A percentile compares a stretch with the other conserved stretches of the same genome.
phyloP scores from a whole-genome alignment of 305 asterid genomes.

The Rubia tinctorum region DNA sequence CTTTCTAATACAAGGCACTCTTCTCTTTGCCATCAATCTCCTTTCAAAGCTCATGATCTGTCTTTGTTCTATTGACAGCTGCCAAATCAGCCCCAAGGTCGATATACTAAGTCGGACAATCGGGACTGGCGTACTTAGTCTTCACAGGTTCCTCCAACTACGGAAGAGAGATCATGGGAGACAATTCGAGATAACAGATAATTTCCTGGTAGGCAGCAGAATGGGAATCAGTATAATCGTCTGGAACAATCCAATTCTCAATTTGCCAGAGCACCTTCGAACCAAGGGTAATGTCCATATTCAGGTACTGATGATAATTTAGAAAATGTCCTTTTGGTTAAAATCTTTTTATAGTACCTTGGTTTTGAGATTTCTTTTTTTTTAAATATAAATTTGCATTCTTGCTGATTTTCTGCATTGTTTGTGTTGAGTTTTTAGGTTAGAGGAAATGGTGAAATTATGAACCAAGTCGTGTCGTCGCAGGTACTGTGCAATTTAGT shows the following conservation, averaged over 20 bases:
- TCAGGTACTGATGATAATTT: conserved; percentile 1
- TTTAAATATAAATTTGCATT: background rate
- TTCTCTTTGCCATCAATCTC: background rate
- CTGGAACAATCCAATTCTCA: conserved; percentile 48
- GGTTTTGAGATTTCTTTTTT: background rate
- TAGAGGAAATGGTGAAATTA: conserved; percentile 77
- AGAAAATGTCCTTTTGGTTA: background rate
- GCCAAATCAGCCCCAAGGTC: conserved; percentile 51
- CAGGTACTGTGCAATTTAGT: conserved; percentile 49
- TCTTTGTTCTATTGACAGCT: conserved; percentile 24
- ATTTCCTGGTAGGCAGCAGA: conserved; percentile 24
- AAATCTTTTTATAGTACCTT: background rate
- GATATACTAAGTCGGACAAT: conserved; percentile 67
- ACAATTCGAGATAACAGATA: conserved; percentile 52
- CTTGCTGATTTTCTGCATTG: conserved; percentile 7
- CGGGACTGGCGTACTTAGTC: conserved; percentile 93
- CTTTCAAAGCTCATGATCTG: conserved; percentile 3
- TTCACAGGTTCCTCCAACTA: conserved; percentile 45
- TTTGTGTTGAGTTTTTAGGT: conserved; percentile 40
- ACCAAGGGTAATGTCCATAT: conserved; percentile 46
- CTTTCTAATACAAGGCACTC: background rate
- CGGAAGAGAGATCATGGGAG: no score
- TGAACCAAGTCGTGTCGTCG: conserved; percentile 84
- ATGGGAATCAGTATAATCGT: conserved; percentile 51
- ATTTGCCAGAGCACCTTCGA: conserved; percentile 50